Conservation (phyloP, 2,329 filamentous ascomycete species). For the Cladosporium sp. region DNA sequence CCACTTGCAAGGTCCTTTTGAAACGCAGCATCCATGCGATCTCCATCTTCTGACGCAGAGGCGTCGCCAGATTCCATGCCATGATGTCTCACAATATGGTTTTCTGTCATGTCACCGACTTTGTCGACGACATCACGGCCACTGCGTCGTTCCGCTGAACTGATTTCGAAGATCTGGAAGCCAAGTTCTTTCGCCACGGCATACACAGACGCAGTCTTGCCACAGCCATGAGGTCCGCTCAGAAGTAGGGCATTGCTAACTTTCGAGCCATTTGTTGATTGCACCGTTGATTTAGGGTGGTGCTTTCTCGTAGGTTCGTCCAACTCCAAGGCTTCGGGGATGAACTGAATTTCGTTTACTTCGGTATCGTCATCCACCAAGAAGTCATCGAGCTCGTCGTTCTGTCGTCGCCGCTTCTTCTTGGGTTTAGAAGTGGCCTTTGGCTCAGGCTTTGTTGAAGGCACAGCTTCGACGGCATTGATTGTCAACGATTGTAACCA, state of each 20-base stretch:
- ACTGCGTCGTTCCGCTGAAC: conserved; percentile 74
- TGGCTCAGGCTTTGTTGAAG: conserved; percentile 23
- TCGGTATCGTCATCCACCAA: conserved; percentile 77
- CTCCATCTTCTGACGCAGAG: conserved; percentile 33
- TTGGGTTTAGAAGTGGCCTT: conserved; percentile 41
- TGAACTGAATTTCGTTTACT: conserved; percentile 61
- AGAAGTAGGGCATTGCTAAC: conserved; percentile 76
- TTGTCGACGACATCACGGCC: conserved; percentile 87
- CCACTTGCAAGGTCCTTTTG: conserved; percentile 60
- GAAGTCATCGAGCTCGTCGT: conserved; percentile 73
- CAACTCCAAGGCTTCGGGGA: conserved; percentile 55
- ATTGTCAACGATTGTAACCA: conserved; percentile 79
- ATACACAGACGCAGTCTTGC: conserved; percentile 89
- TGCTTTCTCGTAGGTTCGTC: conserved; percentile 15
- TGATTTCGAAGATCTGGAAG: conserved; percentile 95
- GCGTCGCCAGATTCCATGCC: conserved; percentile 21
- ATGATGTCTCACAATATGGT: conserved; percentile 73
- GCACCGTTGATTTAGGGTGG: conserved; percentile 35
- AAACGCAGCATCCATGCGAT: conserved; percentile 42
- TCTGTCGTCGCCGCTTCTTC: conserved; percentile 57
- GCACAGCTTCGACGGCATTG: conserved; percentile 59
- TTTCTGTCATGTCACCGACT: conserved; percentile 94
- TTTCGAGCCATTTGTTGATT: conserved; percentile 29
- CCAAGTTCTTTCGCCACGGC: conserved; percentile 87
- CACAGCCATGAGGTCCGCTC: conserved; percentile 83